These are phyloP conservation scores for Nissolia schottii DNA, from an alignment of 306 rosid species.

Conservation along the genomic window DNA sequence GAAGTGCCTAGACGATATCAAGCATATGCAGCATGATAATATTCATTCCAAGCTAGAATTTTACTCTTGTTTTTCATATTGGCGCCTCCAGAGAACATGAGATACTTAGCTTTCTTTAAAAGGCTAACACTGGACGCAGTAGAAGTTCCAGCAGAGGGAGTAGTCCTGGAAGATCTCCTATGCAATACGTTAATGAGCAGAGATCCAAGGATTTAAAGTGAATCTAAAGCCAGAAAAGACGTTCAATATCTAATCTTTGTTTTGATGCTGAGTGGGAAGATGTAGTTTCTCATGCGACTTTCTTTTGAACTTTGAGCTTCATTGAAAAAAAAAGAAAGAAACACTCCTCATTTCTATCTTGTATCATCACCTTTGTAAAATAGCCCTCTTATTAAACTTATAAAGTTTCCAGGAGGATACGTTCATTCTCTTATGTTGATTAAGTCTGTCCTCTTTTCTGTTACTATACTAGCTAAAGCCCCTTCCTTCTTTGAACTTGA, in stretches of 20 bases:
- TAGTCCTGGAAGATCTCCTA: constrained; percentile 77
- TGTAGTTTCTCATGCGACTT: not conserved
- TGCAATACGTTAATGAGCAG: constrained; percentile 53
- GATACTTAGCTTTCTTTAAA: constrained; percentile 74
- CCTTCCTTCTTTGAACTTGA: not conserved
- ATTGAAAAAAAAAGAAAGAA: not conserved
- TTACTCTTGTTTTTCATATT: constrained; percentile 6
- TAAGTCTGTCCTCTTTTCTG: not conserved
- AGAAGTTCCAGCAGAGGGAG: constrained; percentile 71
- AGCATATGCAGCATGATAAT: not conserved
- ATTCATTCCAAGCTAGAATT: not conserved
- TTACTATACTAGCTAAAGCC: not conserved
- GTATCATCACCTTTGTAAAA: not conserved
- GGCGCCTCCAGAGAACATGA: constrained; percentile 92
- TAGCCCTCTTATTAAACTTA: not conserved
- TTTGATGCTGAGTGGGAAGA: not conserved
- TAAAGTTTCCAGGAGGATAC: not conserved
- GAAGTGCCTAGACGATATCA: not conserved
- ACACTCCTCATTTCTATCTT: not conserved
- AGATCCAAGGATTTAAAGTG: constrained; percentile 71
- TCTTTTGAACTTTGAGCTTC: not conserved
- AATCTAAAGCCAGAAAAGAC: constrained; percentile 69
- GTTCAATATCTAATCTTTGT: constrained; percentile 37
- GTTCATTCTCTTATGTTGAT: not conserved
- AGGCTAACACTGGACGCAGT: too few relatives aligned